Conservation (phyloP, 805 yeast genomes). For the Metschnikowia lachancei region DNA sequence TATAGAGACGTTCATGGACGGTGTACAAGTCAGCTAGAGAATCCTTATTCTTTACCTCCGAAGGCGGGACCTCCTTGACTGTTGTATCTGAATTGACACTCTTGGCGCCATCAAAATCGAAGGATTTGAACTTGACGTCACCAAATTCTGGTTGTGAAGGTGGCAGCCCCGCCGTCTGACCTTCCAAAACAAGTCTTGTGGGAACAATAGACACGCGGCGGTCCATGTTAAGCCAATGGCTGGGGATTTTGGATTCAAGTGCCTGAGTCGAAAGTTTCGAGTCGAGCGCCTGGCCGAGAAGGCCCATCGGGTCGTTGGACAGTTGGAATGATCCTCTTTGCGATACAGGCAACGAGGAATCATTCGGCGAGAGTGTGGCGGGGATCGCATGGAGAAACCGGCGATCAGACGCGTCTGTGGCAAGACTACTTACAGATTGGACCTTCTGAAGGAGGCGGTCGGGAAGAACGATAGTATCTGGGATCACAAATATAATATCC, state of each 20-base stretch:
- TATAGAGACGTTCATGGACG: constrained; percentile 33
- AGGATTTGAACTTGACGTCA: constrained; percentile 11
- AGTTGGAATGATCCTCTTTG: constrained; percentile 6
- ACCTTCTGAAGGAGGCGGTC: constrained; percentile 7
- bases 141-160: not conserved
- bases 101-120: constrained; percentile 13
- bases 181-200: constrained; percentile 19
- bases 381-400: not conserved
- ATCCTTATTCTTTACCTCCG: constrained; percentile 4
- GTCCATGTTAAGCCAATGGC: constrained; percentile 18
- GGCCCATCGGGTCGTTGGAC: not conserved
- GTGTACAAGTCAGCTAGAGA: constrained; percentile 27
- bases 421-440: constrained; percentile 3
- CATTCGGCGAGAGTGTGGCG: not conserved
- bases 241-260: constrained; percentile 3
- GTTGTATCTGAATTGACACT: not conserved
- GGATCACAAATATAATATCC: constrained; percentile 16
- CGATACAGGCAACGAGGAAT: not conserved
- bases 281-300: not conserved
- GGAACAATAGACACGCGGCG: constrained; percentile 31
- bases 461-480: constrained; percentile 14
- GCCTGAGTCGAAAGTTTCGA: constrained; percentile 1
- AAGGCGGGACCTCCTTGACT: not conserved
- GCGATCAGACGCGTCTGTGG: not conserved
- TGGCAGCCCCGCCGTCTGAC: not conserved